Evolutionary conservation across 2,329 filamentous ascomycete species (phyloP).

Genomic region (Calonectria hongkongensis): DNA sequence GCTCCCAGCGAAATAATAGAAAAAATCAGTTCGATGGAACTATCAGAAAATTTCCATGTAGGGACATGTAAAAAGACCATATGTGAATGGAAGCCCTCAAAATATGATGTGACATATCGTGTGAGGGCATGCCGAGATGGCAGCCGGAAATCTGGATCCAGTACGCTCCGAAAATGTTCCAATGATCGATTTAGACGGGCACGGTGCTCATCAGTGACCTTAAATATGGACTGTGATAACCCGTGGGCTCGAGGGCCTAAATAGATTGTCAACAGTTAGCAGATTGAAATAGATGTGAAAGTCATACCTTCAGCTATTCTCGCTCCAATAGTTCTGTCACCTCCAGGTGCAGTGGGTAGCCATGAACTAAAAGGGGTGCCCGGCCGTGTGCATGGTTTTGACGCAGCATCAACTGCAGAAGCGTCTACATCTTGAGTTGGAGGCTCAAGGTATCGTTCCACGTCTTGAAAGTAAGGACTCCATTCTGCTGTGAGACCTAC

Average conservation of each 20-base stretch:
- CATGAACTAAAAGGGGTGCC: constrained; percentile 62
- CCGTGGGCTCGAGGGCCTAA: constrained; percentile 44
- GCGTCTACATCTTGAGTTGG: constrained; percentile 45
- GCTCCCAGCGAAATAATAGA: constrained; percentile 60
- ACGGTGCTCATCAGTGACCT: constrained; percentile 60
- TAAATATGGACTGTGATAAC: constrained; percentile 50
- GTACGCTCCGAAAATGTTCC: constrained; percentile 54
- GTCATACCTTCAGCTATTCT: constrained; percentile 33
- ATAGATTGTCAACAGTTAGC: background rate
- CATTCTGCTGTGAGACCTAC: constrained; percentile 62
- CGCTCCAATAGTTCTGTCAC: constrained; percentile 51
- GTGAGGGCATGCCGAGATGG: constrained; percentile 62
- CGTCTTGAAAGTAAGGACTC: constrained; percentile 61
- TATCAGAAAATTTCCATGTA: constrained; percentile 58
- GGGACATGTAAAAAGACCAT: constrained; percentile 62
- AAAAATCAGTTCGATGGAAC: constrained; percentile 58
- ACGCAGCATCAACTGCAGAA: constrained; percentile 21
- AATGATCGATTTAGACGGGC: constrained; percentile 50
- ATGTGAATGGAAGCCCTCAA: constrained; percentile 62
- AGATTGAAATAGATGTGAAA: background rate
- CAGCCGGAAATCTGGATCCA: constrained; percentile 57
- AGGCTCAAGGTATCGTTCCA: constrained; percentile 42
- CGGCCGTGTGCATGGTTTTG: constrained; percentile 42
- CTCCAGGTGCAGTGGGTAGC: constrained; percentile 60
- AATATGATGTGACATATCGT: constrained; percentile 60